A percentile compares a stretch with the other conserved stretches of the same genome.
phyloP scores from a whole-genome alignment of 306 rosid species.

The Dalbergia oliveri region DNA sequence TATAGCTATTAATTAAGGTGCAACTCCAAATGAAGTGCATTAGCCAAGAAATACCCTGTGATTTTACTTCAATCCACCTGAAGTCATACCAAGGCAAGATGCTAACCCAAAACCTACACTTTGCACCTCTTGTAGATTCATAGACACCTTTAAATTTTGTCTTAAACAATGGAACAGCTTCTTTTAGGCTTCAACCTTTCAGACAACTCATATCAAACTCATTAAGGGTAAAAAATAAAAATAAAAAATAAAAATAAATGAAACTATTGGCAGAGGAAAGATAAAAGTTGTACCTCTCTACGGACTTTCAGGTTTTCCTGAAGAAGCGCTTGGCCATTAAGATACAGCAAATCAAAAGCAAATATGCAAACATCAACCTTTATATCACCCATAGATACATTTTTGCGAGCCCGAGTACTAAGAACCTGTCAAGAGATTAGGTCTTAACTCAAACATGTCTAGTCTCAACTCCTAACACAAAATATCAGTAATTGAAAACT shows the following conservation, averaged over 20 bases:
- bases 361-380: constrained; percentile 85
- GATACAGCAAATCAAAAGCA: constrained; percentile 90
- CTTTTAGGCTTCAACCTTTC: constrained; percentile 24
- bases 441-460: constrained; percentile 40
- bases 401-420: constrained; percentile 93
- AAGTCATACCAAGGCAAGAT: constrained; percentile 23
- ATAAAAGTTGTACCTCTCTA: constrained; percentile 70
- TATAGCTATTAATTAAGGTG: neutral
- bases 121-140: neutral
- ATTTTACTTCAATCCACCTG: constrained; percentile 5
- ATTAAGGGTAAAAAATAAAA: neutral
- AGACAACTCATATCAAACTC: constrained; percentile 18
- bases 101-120: constrained; percentile 11
- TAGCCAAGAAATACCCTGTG: neutral
- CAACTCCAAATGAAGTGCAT: neutral
- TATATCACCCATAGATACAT: constrained; percentile 71
- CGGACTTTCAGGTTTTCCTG: constrained; percentile 82
- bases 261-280: constrained; percentile 38
- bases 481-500: constrained; percentile 25
- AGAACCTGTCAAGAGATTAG: constrained; percentile 71
- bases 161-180: constrained; percentile 12
- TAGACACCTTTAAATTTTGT: constrained; percentile 2
- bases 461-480: constrained; percentile 23
- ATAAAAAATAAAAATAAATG: constrained; percentile 18
- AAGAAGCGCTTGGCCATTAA: constrained; percentile 79